These are phyloP conservation scores for Biancaea sappan DNA, from an alignment of 306 rosid genomes.

Conservation along the genomic window DNA sequence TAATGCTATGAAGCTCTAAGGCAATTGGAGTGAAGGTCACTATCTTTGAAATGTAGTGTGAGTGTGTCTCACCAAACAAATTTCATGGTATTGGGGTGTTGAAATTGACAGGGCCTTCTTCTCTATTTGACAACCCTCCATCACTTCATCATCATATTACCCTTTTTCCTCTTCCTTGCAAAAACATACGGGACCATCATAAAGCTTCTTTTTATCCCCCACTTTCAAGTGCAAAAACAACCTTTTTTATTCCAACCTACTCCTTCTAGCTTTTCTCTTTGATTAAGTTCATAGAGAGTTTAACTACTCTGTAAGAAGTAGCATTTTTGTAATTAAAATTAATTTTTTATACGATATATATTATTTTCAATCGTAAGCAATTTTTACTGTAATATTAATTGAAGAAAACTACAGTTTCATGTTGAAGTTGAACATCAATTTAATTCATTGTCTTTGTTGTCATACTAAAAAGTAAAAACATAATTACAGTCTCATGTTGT, in stretches of 20 bases:
- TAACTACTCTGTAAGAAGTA: too few relatives aligned
- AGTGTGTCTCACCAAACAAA: slow-evolving; percentile 20
- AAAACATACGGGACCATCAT: slow-evolving; percentile 34
- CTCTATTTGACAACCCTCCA: background rate
- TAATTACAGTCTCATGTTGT: too few relatives aligned
- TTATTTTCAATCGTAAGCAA: too few relatives aligned
- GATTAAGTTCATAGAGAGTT: too few relatives aligned
- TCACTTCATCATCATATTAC: slow-evolving; percentile 15
- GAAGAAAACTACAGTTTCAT: too few relatives aligned
- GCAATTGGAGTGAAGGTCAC: slow-evolving; percentile 23
- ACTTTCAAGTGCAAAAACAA: slow-evolving; percentile 29
- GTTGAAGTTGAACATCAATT: too few relatives aligned
- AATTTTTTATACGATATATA: too few relatives aligned
- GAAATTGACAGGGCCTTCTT: slow-evolving; percentile 29
- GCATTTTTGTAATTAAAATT: too few relatives aligned
- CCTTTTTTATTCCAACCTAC: slow-evolving; percentile 26
- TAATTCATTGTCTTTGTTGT: too few relatives aligned
- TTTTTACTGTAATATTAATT: too few relatives aligned
- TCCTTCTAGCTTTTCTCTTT: too few relatives aligned
- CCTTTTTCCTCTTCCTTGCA: background rate
- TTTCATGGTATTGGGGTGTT: slow-evolving; percentile 15
- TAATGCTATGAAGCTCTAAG: background rate
- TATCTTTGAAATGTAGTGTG: slow-evolving; percentile 1
- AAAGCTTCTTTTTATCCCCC: slow-evolving; percentile 30
- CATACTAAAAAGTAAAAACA: too few relatives aligned